A percentile compares a stretch with the other conserved stretches of the same genome.
Evolutionary conservation across 75 land plant genomes (phyloP).

Genomic region (Cunninghamia lanceolata): DNA sequence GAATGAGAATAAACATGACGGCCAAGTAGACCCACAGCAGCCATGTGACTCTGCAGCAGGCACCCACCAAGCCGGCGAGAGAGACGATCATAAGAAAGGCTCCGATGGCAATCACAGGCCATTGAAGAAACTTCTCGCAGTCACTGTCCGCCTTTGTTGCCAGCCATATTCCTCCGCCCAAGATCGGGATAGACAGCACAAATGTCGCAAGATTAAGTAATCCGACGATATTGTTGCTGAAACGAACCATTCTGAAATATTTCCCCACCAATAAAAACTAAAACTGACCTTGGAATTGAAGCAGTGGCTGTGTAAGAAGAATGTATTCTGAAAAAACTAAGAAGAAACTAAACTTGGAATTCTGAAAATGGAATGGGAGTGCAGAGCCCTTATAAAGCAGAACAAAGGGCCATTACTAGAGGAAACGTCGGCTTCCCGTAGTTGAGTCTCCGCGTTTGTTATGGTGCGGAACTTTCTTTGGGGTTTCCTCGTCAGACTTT

Average conservation of each 20-base stretch:
- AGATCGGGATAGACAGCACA: conserved; percentile 23
- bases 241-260: conserved; percentile 5
- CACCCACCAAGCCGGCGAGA: conserved; percentile 19
- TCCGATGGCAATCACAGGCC: conserved; percentile 25
- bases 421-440: too few relatives aligned
- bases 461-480: too few relatives aligned
- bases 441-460: too few relatives aligned
- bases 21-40: conserved; percentile 23
- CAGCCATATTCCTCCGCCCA: conserved; percentile 35
- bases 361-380: too few relatives aligned
- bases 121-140: conserved; percentile 27
- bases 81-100: conserved; percentile 19
- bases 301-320: too few relatives aligned
- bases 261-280: too few relatives aligned
- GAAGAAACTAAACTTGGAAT: too few relatives aligned
- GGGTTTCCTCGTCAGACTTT: too few relatives aligned
- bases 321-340: too few relatives aligned
- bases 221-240: conserved; percentile 24
- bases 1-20: conserved; percentile 23
- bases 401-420: too few relatives aligned
- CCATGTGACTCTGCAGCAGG: conserved; percentile 20
- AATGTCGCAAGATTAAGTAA: conserved; percentile 24
- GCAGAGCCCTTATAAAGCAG: too few relatives aligned
- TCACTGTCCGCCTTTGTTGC: conserved; percentile 17
- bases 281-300: too few relatives aligned